Conservation (phyloP, 140 eudicot species). For the Anethum foeniculum region DNA sequence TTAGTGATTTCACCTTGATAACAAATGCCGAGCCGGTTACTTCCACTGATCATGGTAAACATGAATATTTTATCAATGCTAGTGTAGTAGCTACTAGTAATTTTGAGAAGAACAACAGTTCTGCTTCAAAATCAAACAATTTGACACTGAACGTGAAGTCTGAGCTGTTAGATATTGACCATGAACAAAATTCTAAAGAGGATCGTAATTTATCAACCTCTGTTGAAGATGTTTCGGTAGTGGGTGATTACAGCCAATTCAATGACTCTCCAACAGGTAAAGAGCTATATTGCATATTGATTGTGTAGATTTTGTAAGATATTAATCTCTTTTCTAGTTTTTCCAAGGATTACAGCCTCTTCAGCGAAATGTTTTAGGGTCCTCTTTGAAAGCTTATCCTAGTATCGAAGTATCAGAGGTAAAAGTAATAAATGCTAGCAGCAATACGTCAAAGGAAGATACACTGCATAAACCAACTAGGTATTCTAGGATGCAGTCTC, state of each 20-base stretch:
- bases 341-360: constrained; percentile 46
- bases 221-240: constrained; percentile 14
- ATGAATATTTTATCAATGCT: constrained; percentile 12
- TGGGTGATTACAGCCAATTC: constrained; percentile 15
- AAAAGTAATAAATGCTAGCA: constrained; percentile 4
- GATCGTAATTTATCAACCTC: constrained; percentile 27
- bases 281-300: neutral
- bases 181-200: constrained; percentile 17
- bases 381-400: constrained; percentile 11
- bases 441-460: constrained; percentile 31
- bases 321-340: constrained; percentile 3
- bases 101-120: constrained; percentile 16
- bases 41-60: constrained; percentile 11
- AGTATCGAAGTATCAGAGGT: constrained; percentile 14
- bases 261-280: constrained; percentile 29
- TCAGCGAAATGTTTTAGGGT: constrained; percentile 18
- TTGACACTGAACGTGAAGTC: constrained; percentile 40
- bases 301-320: neutral
- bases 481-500: constrained; percentile 26
- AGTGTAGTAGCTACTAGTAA: neutral
- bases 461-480: constrained; percentile 61
- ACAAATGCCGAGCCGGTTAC: constrained; percentile 40
- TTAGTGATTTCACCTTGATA: constrained; percentile 64
- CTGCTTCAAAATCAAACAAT: constrained; percentile 14
- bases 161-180: constrained; percentile 14